phyloP scores from a whole-genome alignment of 1,139 yeast genomes.

The Candida frijolesensis region DNA sequence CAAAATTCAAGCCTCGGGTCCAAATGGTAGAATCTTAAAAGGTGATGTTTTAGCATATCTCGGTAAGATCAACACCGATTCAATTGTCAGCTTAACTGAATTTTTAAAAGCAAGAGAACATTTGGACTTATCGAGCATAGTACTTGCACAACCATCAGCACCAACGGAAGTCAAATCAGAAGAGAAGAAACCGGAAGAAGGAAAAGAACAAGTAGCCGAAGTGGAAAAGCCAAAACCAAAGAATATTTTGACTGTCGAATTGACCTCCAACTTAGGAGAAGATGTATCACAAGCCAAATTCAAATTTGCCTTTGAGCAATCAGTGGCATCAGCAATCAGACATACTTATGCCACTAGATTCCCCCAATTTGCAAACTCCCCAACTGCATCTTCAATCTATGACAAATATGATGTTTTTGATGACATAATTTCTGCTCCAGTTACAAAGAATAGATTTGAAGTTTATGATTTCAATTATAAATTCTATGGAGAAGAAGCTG shows the following conservation, averaged over 20 bases:
- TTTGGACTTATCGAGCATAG: constrained; percentile 76
- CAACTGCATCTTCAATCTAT: constrained; percentile 28
- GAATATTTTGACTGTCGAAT: constrained; percentile 28
- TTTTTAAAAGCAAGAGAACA: constrained; percentile 61
- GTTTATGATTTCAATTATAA: constrained; percentile 37
- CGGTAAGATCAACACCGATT: constrained; percentile 63
- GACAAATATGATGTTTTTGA: constrained; percentile 63
- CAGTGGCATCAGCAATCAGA: constrained; percentile 33
- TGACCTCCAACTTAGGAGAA: constrained; percentile 30
- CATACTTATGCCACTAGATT: constrained; percentile 45
- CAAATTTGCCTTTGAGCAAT: constrained; percentile 32
- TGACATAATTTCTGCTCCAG: constrained; percentile 60
- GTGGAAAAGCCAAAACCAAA: constrained; percentile 29
- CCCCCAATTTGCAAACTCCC: constrained; percentile 50
- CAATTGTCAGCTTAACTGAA: constrained; percentile 55
- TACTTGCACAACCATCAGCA: constrained; percentile 45
- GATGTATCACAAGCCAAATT: constrained; percentile 30
- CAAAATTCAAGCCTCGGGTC: constrained; percentile 84
- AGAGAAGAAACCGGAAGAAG: constrained; percentile 8
- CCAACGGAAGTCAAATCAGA: constrained; percentile 15
- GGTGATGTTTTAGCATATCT: constrained; percentile 89
- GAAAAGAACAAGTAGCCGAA: constrained; percentile 6
- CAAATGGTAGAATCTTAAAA: constrained; percentile 80
- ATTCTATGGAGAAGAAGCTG: constrained; percentile 19
- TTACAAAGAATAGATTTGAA: constrained; percentile 58